These are phyloP conservation scores for Talaromyces pinophilus DNA, from an alignment of 2,329 filamentous ascomycete genomes.

Conservation along the genomic window DNA sequence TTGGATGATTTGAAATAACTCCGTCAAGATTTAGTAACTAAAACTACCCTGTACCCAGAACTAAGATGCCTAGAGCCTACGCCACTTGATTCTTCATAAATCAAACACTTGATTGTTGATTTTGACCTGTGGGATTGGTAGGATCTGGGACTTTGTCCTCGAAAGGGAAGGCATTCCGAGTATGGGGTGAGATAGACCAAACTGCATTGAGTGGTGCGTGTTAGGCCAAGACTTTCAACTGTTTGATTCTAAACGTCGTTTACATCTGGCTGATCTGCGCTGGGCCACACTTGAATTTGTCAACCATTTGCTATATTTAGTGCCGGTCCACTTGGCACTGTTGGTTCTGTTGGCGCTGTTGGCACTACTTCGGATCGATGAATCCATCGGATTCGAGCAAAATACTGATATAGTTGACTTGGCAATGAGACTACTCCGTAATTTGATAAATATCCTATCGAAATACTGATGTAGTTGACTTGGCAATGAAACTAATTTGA, in stretches of 20 bases:
- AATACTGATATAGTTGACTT: neutral
- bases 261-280: neutral
- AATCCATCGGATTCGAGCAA: neutral
- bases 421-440: neutral
- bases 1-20: no score
- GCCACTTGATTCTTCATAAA: neutral
- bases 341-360: neutral
- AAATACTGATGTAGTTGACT: neutral
- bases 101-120: neutral
- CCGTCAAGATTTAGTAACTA: no score
- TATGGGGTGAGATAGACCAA: no score
- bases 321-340: neutral
- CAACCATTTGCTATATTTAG: neutral
- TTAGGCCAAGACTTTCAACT: neutral
- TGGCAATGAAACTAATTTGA: neutral
- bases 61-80: neutral
- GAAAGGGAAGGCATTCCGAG: no score
- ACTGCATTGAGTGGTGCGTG: neutral
- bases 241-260: neutral
- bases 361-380: no score
- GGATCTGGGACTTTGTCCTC: neutral
- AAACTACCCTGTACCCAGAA: no score
- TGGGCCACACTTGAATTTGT: neutral
- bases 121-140: no score
- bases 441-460: neutral